phyloP scores from a whole-genome alignment of 257 asterid genomes.

The Solanum commersonii region DNA sequence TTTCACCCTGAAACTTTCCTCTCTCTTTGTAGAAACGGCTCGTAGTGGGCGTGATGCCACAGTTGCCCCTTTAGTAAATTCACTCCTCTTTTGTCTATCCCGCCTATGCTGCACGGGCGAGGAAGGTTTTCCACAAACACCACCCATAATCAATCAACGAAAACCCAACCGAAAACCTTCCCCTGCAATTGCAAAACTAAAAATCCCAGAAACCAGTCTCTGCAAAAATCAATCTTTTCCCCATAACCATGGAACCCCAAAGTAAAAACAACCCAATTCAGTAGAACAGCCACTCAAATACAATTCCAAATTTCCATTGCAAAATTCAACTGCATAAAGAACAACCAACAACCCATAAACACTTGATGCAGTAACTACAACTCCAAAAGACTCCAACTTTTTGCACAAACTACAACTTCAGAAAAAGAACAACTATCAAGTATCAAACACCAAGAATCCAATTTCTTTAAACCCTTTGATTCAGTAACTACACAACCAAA shows the following conservation, averaged over 20 bases:
- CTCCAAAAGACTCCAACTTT: not conserved
- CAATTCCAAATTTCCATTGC: not conserved
- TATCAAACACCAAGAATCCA: not conserved
- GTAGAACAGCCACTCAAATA: not conserved
- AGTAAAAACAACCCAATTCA: constrained; percentile 2
- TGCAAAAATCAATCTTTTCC: constrained; percentile 4
- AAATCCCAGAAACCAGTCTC: constrained; percentile 4
- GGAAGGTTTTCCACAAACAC: constrained; percentile 71
- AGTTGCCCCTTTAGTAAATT: constrained; percentile 38
- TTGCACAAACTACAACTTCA: not conserved
- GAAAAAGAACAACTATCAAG: not conserved
- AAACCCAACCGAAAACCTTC: constrained; percentile 2
- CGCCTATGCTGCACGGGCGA: constrained; percentile 34
- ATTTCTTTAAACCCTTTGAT: not conserved
- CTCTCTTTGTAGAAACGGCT: constrained; percentile 43
- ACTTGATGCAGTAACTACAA: not conserved
- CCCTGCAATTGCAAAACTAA: constrained; percentile 17
- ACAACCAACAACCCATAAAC: not conserved
- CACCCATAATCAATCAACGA: constrained; percentile 54
- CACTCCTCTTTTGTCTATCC: constrained; percentile 54
- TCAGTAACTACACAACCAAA: not conserved
- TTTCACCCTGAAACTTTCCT: constrained; percentile 41
- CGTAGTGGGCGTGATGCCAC: constrained; percentile 33
- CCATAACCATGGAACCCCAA: constrained; percentile 10
- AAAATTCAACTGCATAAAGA: not conserved